Evolutionary conservation across 768 basidiomycete species (phyloP).

Genomic region (Termitomyces sp.): DNA sequence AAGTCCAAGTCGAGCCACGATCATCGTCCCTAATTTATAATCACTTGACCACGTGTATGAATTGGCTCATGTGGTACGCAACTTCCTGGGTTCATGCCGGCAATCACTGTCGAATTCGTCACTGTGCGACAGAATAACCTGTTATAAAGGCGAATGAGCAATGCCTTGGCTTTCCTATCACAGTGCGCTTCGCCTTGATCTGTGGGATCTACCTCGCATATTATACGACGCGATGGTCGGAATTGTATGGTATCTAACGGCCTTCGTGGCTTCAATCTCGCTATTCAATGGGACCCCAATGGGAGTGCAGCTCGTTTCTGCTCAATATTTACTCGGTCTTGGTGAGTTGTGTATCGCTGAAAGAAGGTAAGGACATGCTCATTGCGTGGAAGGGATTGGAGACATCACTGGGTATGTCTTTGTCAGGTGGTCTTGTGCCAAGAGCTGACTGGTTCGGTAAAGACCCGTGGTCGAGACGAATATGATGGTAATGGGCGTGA

Average conservation of each 20-base stretch:
- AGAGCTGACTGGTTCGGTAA: conserved; percentile 10
- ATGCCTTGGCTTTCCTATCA: conserved; percentile 35
- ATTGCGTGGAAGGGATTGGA: conserved; percentile 49
- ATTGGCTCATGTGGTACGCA: background rate
- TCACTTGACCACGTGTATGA: background rate
- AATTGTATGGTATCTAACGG: conserved; percentile 38
- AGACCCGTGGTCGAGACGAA: conserved; percentile 81
- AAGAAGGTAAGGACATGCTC: background rate
- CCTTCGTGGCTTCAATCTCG: conserved; percentile 36
- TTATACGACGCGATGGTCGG: conserved; percentile 37
- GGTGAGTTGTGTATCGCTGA: conserved; percentile 37
- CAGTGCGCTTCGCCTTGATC: conserved; percentile 31
- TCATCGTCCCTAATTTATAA: background rate
- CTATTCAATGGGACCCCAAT: conserved; percentile 24
- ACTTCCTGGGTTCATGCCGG: background rate
- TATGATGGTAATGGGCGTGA: conserved; percentile 56
- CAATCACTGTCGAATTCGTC: background rate
- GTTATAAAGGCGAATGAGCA: conserved; percentile 8
- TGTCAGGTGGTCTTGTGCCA: background rate
- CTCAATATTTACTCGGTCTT: conserved; percentile 55
- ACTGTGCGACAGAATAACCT: background rate
- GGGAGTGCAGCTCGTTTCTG: conserved; percentile 30
- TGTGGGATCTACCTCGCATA: conserved; percentile 31
- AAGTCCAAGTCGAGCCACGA: too few relatives aligned
- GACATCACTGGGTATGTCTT: conserved; percentile 67